Evolutionary conservation across 306 rosid species (phyloP).

Genomic region (Castanea crenata): DNA sequence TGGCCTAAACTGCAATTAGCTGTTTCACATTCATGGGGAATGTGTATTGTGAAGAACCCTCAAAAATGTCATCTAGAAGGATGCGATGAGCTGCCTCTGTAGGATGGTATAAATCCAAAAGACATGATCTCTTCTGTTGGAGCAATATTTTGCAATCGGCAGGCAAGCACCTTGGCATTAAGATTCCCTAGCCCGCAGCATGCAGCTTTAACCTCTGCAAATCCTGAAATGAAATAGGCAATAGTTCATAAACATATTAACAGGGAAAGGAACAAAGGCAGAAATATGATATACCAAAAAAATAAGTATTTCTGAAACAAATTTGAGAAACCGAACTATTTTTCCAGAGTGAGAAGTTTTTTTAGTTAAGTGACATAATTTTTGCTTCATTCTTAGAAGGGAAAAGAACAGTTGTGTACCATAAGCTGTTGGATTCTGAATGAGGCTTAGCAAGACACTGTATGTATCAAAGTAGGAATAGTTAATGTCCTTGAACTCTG

Average conservation of each 20-base stretch:
- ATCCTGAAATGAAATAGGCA: conserved; percentile 40
- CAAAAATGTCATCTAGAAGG: conserved; percentile 39
- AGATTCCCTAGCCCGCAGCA: conserved; percentile 75
- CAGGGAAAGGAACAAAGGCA: background rate
- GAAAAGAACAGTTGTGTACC: conserved; percentile 35
- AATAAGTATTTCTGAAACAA: background rate
- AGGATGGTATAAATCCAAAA: conserved; percentile 83
- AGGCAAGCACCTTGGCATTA: conserved; percentile 46
- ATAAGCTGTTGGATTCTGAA: conserved; percentile 39
- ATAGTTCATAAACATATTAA: background rate
- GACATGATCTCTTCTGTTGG: conserved; percentile 58
- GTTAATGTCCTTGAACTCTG: conserved; percentile 32
- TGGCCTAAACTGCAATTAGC: conserved; percentile 44
- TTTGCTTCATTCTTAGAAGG: background rate
- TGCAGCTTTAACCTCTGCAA: conserved; percentile 54
- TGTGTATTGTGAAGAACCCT: conserved; percentile 47
- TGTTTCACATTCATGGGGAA: conserved; percentile 52
- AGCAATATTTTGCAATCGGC: conserved; percentile 42
- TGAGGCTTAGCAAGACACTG: conserved; percentile 34
- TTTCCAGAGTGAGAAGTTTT: no score
- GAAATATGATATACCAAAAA: background rate
- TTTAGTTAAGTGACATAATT: background rate
- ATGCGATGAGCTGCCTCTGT: conserved; percentile 50
- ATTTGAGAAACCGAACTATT: no score
- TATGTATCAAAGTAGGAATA: conserved; percentile 70